Evolutionary conservation across 1,284 basidiomycete genomes (phyloP).

Genomic region (Ceratobasidium sp.): DNA sequence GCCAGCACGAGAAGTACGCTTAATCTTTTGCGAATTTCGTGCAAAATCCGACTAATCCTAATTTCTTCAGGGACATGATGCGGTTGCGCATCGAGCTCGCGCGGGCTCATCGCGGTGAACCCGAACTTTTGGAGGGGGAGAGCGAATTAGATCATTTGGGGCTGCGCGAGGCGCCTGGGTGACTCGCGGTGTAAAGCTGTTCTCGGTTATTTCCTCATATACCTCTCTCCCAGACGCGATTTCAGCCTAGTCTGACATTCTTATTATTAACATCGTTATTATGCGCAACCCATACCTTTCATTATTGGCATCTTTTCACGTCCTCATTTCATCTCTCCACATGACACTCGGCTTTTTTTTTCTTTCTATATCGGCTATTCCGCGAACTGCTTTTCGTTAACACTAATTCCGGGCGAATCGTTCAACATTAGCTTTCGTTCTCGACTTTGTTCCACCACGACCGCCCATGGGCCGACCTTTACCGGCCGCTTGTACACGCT

Average conservation of each 20-base stretch:
- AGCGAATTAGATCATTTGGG: constrained; percentile 41
- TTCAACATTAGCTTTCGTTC: constrained; percentile 43
- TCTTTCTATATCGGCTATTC: constrained; percentile 12
- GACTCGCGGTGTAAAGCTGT: constrained; percentile 26
- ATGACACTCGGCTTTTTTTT: constrained; percentile 15
- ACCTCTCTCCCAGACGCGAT: constrained; percentile 27
- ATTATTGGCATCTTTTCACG: constrained; percentile 39
- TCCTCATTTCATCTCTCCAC: constrained; percentile 19
- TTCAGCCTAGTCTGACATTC: not conserved
- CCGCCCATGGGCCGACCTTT: constrained; percentile 24
- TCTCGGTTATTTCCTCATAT: constrained; percentile 13
- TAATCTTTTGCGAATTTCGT: constrained; percentile 15
- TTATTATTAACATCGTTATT: constrained; percentile 39
- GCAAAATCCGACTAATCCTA: not conserved
- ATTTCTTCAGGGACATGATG: constrained; percentile 45
- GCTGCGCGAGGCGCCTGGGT: constrained; percentile 35
- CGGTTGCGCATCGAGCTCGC: constrained; percentile 46
- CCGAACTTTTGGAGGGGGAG: constrained; percentile 38
- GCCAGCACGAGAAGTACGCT: constrained; percentile 45
- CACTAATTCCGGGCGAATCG: constrained; percentile 43
- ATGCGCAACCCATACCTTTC: constrained; percentile 40
- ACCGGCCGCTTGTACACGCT: constrained; percentile 30
- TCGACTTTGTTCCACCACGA: constrained; percentile 31
- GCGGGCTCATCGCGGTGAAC: constrained; percentile 42
- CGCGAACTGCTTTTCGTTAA: constrained; percentile 40